These are phyloP conservation scores for Rhodomyrtus psidioides DNA, from an alignment of 441 rosid species.

Conservation along the genomic window DNA sequence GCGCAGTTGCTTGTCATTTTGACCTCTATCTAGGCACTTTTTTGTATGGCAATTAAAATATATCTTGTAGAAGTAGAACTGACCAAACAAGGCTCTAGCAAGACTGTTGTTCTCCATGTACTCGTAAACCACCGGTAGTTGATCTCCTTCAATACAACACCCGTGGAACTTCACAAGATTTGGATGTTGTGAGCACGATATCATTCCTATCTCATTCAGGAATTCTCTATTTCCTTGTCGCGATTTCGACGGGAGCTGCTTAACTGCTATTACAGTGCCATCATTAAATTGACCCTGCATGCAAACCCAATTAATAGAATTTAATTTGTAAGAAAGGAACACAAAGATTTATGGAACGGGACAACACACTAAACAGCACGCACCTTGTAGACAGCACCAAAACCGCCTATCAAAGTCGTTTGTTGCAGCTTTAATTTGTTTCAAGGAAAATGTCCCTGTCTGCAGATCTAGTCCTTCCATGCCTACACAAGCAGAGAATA, in stretches of 20 bases:
- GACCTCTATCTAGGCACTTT: neutral
- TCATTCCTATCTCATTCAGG: slow-evolving; percentile 48
- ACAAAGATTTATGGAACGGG: neutral
- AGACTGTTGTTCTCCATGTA: slow-evolving; percentile 52
- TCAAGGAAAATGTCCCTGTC: slow-evolving; percentile 45
- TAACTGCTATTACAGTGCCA: slow-evolving; percentile 42
- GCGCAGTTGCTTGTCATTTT: neutral
- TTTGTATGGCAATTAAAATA: neutral
- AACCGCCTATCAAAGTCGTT: slow-evolving; percentile 73
- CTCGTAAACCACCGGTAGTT: slow-evolving; percentile 41
- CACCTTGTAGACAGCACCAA: slow-evolving; percentile 81
- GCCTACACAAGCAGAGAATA: slow-evolving; percentile 13
- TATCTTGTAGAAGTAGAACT: neutral
- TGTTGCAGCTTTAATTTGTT: slow-evolving; percentile 59
- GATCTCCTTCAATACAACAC: slow-evolving; percentile 48
- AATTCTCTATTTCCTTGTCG: slow-evolving; percentile 49
- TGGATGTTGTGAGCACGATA: slow-evolving; percentile 43
- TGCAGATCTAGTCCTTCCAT: slow-evolving; percentile 30
- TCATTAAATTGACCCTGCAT: slow-evolving; percentile 38
- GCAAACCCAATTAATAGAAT: neutral
- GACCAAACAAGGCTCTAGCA: slow-evolving; percentile 46
- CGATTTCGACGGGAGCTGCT: slow-evolving; percentile 50
- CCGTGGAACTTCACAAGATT: slow-evolving; percentile 50
- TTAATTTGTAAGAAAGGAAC: neutral
- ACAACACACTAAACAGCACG: neutral